These are phyloP conservation scores for Neurospora intermedia DNA, from an alignment of 495 filamentous ascomycete species.

Conservation along the genomic window DNA sequence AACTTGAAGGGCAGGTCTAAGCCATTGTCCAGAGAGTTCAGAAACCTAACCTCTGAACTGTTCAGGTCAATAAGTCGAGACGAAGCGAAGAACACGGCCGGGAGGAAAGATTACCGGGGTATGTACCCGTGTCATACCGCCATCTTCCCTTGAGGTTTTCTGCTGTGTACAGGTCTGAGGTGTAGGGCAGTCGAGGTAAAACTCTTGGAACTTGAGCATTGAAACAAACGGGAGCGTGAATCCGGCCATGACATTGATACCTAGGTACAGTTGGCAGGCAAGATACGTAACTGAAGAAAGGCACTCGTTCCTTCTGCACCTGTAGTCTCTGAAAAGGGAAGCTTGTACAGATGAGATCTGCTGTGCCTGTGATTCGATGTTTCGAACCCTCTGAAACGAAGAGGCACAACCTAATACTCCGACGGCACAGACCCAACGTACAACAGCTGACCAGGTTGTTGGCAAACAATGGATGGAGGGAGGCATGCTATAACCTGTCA, in stretches of 20 bases:
- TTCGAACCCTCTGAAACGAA: background rate
- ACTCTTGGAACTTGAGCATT: background rate
- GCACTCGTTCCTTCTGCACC: background rate
- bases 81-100: background rate
- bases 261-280: background rate
- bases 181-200: background rate
- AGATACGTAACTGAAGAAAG: background rate
- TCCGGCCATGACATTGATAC: background rate
- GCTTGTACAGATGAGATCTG: background rate
- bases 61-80: background rate
- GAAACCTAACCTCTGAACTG: background rate
- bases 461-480: background rate
- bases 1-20: background rate
- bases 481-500: background rate
- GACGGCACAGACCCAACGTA: background rate
- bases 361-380: background rate
- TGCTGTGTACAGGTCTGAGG: background rate
- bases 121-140: background rate
- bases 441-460: background rate
- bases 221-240: background rate
- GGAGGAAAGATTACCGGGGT: background rate
- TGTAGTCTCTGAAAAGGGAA: background rate
- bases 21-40: background rate
- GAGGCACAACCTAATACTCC: background rate
- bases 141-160: background rate